Evolutionary conservation across 2,329 filamentous ascomycete genomes (phyloP).

Genomic region (Botrytis pseudocinerea): DNA sequence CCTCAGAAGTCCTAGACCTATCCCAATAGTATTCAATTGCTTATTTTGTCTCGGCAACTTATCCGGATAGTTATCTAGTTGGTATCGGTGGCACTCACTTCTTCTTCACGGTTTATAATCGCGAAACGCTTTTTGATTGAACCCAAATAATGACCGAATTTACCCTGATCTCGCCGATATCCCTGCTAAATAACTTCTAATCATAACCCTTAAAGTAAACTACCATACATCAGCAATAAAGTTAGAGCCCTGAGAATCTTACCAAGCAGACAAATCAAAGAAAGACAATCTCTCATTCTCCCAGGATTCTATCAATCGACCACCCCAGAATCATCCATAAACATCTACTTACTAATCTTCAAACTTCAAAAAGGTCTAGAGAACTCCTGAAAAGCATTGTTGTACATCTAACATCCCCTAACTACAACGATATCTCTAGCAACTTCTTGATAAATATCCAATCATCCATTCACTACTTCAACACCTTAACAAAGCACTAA

Average conservation of each 20-base stretch:
- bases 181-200: not conserved
- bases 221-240: not conserved
- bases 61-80: not conserved
- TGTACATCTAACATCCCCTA: not conserved
- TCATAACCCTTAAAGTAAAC: not conserved
- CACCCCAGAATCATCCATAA: not conserved
- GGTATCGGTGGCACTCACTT: fast-evolving
- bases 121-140: not conserved
- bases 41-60: not conserved
- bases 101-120: not conserved
- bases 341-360: not conserved
- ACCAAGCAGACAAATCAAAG: not conserved
- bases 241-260: not conserved
- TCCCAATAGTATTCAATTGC: not conserved
- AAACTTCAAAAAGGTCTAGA: not conserved
- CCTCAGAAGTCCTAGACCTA: not conserved
- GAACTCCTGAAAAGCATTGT: not conserved
- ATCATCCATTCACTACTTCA: not conserved
- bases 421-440: not conserved
- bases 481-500: not conserved
- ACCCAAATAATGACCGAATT: fast-evolving
- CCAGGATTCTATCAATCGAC: not conserved
- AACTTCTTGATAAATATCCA: not conserved
- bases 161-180: not conserved
- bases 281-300: not conserved